Evolutionary conservation across 2,329 filamentous ascomycete genomes (phyloP).

Genomic region (Fusarium gaditjirri): DNA sequence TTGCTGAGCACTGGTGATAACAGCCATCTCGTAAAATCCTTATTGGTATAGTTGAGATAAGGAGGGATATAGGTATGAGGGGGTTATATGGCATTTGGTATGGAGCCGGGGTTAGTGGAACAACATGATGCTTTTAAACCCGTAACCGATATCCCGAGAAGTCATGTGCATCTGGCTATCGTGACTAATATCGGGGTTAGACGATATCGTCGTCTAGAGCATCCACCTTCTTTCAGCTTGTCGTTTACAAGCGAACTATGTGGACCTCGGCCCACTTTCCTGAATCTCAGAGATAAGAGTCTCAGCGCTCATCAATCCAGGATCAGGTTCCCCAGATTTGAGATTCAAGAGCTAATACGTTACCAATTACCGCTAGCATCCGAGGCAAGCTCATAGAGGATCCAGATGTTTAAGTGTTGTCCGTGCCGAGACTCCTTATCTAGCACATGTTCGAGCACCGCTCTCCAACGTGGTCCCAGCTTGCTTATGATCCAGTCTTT

Average conservation of each 20-base stretch:
- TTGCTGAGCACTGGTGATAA: not conserved
- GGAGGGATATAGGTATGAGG: not conserved
- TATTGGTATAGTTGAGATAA: not conserved
- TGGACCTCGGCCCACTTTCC: not conserved
- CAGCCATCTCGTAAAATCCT: not conserved
- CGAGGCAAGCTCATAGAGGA: not conserved
- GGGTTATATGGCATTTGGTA: not conserved
- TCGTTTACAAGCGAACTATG: not conserved
- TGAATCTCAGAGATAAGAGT: not conserved
- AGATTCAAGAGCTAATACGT: fast-evolving
- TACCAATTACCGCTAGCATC: not conserved
- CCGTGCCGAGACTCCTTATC: not conserved
- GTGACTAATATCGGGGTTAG: not conserved
- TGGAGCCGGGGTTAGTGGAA: fast-evolving
- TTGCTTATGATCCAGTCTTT: not conserved
- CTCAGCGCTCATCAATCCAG: fast-evolving
- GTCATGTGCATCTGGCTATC: not conserved
- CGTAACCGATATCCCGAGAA: not conserved
- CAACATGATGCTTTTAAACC: not conserved
- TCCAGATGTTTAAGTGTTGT: not conserved
- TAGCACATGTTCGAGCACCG: not conserved
- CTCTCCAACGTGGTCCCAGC: not conserved
- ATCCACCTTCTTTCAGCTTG: fast-evolving
- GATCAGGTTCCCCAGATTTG: not conserved
- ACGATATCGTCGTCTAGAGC: not conserved